Conservation (phyloP, 2,329 filamentous ascomycete genomes). For the Emmonsiellopsis sp. region DNA sequence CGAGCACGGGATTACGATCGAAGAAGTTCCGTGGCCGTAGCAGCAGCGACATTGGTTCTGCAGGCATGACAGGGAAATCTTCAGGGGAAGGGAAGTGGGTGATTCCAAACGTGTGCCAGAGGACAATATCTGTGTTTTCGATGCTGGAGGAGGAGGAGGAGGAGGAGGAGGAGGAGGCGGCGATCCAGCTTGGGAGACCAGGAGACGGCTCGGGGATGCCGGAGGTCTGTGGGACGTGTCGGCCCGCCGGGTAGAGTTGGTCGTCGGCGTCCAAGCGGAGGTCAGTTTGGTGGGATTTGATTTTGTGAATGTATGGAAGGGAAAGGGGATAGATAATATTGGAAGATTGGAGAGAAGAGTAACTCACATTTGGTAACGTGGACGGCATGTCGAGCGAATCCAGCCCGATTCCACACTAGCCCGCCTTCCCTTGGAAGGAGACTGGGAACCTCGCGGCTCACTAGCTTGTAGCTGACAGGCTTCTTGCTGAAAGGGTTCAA, state of each 20-base stretch:
- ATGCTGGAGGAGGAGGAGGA: slow-evolving; percentile 56
- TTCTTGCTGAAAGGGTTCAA: slow-evolving; percentile 81
- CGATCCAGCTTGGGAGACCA: slow-evolving; percentile 68
- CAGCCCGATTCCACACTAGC: slow-evolving; percentile 81
- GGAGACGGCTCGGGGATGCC: slow-evolving; percentile 66
- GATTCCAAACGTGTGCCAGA: slow-evolving; percentile 91
- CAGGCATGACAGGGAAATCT: slow-evolving; percentile 88
- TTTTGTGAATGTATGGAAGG: slow-evolving; percentile 2
- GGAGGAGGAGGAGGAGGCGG: slow-evolving; percentile 45
- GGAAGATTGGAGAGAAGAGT: slow-evolving; percentile 3
- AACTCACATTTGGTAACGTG: slow-evolving; percentile 79
- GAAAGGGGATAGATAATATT: not conserved
- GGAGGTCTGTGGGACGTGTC: slow-evolving; percentile 79
- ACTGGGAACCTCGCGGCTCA: slow-evolving; percentile 70
- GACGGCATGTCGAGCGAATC: slow-evolving; percentile 76
- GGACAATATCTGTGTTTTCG: slow-evolving; percentile 74
- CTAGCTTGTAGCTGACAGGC: slow-evolving; percentile 78
- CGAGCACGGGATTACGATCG: slow-evolving; percentile 64
- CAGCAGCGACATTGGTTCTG: slow-evolving; percentile 72
- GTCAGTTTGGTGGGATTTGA: slow-evolving; percentile 4
- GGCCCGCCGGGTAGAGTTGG: slow-evolving; percentile 75
- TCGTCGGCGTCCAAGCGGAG: slow-evolving; percentile 57
- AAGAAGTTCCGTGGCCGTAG: slow-evolving; percentile 79
- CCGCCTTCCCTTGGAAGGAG: slow-evolving; percentile 72
- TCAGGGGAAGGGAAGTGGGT: slow-evolving; percentile 84